Percentiles rank a stretch among this genome's conserved stretches.
These are phyloP conservation scores for Aotearoamyces nothofagi DNA, from an alignment of 2,329 filamentous ascomycete species.

Conservation along the genomic window DNA sequence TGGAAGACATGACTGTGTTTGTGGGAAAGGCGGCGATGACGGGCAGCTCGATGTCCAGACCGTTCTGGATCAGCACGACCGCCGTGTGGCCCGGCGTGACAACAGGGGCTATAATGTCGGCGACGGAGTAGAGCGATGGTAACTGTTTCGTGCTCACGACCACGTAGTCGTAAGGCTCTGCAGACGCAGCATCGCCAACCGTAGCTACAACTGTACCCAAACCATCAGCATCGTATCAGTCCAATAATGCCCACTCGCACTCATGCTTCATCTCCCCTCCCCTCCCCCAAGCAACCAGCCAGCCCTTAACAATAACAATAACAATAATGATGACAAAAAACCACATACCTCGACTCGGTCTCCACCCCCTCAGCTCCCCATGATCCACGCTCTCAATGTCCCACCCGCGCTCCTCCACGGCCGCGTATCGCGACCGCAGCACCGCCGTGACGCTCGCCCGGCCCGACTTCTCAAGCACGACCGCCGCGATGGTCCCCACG, in stretches of 20 bases:
- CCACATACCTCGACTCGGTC: slow-evolving; percentile 7
- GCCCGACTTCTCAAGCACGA: slow-evolving; percentile 9
- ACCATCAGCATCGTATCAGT: no score
- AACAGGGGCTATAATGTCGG: slow-evolving; percentile 4
- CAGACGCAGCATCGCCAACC: no score
- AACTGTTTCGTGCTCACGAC: slow-evolving; percentile 11
- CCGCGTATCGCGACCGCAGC: slow-evolving; percentile 8
- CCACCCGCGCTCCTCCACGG: slow-evolving; percentile 10
- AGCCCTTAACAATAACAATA: no score
- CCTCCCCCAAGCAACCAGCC: no score
- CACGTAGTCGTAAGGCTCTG: no score
- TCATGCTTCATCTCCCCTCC: no score
- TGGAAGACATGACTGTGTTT: slow-evolving; percentile 9
- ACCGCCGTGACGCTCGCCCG: slow-evolving; percentile 10
- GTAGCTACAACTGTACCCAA: no score
- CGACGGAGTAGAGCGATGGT: slow-evolving; percentile 3
- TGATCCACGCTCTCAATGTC: slow-evolving; percentile 13
- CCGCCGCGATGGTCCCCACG: slow-evolving; percentile 11
- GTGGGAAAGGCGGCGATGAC: slow-evolving; percentile 8
- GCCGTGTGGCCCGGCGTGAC: slow-evolving; percentile 8
- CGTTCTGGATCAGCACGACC: slow-evolving; percentile 13
- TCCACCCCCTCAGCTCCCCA: slow-evolving; percentile 10
- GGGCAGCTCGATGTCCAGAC: slow-evolving; percentile 10
- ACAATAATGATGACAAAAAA: no score
- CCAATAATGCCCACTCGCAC: no score